Evolutionary conservation across 2,329 filamentous ascomycete genomes (phyloP), one percentile per base, ranked within the genome.

Genomic region (Cercospora janseana): DNA sequence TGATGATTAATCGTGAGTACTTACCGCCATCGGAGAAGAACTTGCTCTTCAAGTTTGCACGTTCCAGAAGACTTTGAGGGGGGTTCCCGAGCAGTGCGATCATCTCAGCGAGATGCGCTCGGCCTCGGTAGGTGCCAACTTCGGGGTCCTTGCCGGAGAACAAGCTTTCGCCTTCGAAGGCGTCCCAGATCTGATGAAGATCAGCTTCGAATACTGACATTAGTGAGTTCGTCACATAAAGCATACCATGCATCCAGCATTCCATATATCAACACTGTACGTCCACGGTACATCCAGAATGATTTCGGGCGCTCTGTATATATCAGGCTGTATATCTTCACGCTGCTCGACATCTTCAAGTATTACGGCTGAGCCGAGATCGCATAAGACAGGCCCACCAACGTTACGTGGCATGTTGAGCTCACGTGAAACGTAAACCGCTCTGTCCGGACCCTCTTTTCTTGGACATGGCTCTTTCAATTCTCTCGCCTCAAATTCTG

Each of bases 101-200:
- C 48, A 67, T 49, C 41, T 66, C 61, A 13, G 61, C 59, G 28
- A 68, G 55, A 55, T 68, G 65, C 9, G 21, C 29, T 12, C 45
- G 38, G 10, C 44, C 38, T 4, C 34, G 35, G 31, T 53, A 29
- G 13, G 28, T 15, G 28, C 28, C 28, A 23, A 13, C 6, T 49
- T 45, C 24, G 52, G 51, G 57, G 45, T 64, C 57, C 6, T 54
- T 46, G 18, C 61, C 60, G 55, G 57, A 24, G 34, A 70, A 70
- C 27, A 70, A 45, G 48, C 64, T 60, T n/a, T 62, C 58, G 12
- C 56, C 59, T 48, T 71, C 59, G 37, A 66, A 68, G 4, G 67
- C 29, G 21, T 69, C 61, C 66, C 67, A 70, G 26, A 67, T 60
- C 66, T n/a, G n/a, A n/a, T n/a, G n/a, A n/a, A n/a, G n/a, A n/a